Evolutionary conservation across 768 basidiomycete species (phyloP).

Genomic region (Leccinellum luteum): DNA sequence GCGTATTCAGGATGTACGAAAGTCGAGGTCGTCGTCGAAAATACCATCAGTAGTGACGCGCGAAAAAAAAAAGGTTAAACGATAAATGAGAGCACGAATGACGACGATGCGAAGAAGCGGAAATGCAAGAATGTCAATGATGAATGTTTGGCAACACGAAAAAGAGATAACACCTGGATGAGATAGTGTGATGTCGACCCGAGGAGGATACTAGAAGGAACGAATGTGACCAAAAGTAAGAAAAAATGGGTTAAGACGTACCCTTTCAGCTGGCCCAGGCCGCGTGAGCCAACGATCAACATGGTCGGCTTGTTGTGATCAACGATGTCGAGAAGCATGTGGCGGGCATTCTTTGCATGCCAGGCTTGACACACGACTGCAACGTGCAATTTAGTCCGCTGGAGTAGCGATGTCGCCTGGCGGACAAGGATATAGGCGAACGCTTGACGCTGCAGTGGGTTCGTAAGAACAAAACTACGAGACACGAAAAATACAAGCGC

Average conservation of each 20-base stretch:
- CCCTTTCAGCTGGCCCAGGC: constrained; percentile 85
- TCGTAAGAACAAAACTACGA: constrained; percentile 10
- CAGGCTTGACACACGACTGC: constrained; percentile 90
- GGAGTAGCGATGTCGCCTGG: constrained; percentile 85
- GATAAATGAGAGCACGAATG: not conserved
- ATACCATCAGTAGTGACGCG: not conserved
- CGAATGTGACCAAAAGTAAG: not conserved
- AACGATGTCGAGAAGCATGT: constrained; percentile 89
- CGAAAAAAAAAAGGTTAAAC: not conserved
- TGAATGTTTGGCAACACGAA: not conserved
- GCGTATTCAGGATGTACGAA: constrained; percentile 3
- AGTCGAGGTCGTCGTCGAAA: not conserved
- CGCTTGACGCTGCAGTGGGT: constrained; percentile 67
- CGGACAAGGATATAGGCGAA: constrained; percentile 85
- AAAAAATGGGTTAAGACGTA: constrained; percentile 31
- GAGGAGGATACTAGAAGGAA: constrained; percentile 67
- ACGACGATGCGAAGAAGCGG: not conserved
- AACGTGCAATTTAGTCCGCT: constrained; percentile 87
- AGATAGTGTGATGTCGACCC: constrained; percentile 96
- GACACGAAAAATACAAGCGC: constrained; percentile 13
- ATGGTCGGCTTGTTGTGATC: constrained; percentile 86
- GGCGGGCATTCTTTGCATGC: constrained; percentile 93
- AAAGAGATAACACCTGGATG: constrained; percentile 55
- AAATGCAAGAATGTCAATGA: not conserved
- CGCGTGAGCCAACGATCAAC: constrained; percentile 95